Percentiles rank a stretch among this genome's conserved stretches.
Conservation (phyloP, 768 basidiomycete species). For the Russula vinacea region DNA sequence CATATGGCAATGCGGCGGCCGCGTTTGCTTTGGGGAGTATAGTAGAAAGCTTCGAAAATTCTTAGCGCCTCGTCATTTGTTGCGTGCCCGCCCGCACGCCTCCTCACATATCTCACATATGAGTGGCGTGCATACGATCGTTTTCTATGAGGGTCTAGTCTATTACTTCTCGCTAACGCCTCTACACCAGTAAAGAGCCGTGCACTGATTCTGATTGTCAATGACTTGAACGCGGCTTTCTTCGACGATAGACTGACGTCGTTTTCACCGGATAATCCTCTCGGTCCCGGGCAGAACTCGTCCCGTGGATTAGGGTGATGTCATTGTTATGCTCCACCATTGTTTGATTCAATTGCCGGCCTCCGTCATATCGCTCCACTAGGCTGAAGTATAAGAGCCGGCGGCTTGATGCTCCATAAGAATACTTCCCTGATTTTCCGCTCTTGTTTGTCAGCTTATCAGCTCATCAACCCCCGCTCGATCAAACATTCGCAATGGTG, state of each 20-base stretch:
- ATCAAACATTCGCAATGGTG: conserved; percentile 11
- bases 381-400: neutral
- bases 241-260: too few species aligned
- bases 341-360: neutral
- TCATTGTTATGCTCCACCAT: neutral
- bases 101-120: neutral
- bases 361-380: conserved; percentile 13
- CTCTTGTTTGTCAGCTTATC: neutral
- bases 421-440: neutral
- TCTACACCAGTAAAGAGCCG: neutral
- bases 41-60: neutral
- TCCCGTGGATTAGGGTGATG: neutral
- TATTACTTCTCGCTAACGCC: neutral
- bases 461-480: too few species aligned
- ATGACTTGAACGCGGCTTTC: too few species aligned
- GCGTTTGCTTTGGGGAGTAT: neutral
- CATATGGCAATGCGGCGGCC: neutral
- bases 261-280: too few species aligned
- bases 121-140: neutral
- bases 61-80: neutral
- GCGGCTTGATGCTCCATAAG: neutral
- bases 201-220: neutral
- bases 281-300: neutral
- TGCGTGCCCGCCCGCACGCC: neutral
- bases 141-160: neutral